phyloP scores from a whole-genome alignment of 176 grass and related monocot genomes.

The Ensete ventricosum region DNA sequence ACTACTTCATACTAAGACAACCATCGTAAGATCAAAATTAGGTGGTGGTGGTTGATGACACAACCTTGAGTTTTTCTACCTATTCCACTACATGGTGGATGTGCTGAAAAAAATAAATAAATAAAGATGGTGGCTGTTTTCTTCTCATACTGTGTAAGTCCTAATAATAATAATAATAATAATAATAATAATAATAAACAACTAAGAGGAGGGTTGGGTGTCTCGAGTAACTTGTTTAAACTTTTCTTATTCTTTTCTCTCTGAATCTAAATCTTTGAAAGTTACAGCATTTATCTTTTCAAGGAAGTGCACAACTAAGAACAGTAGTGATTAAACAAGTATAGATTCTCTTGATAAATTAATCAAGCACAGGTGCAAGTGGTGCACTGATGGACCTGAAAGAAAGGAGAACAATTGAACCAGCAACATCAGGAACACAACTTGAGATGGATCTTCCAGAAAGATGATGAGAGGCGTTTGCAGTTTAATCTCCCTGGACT shows the following conservation, averaged over 20 bases:
- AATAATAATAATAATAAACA: no score
- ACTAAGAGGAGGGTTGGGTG: no score
- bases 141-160: no score
- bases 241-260: background rate
- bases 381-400: slow-evolving; percentile 1
- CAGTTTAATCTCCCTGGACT: no score
- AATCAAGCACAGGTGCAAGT: background rate
- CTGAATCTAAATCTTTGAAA: background rate
- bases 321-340: background rate
- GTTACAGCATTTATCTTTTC: no score
- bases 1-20: background rate
- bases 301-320: background rate
- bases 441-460: background rate
- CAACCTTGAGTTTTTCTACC: background rate
- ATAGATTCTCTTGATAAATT: background rate
- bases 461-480: background rate
- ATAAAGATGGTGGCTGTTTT: background rate
- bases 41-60: background rate
- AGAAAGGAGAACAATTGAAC: background rate
- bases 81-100: no score
- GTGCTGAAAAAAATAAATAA: background rate
- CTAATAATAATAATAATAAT: no score
- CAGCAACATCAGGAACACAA: background rate
- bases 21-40: background rate
- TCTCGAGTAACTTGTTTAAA: no score